A percentile compares a stretch with the other conserved stretches of the same genome.
These are phyloP conservation scores for Penicillium simplicissimum DNA, from an alignment of 495 filamentous ascomycete genomes.

Conservation along the genomic window DNA sequence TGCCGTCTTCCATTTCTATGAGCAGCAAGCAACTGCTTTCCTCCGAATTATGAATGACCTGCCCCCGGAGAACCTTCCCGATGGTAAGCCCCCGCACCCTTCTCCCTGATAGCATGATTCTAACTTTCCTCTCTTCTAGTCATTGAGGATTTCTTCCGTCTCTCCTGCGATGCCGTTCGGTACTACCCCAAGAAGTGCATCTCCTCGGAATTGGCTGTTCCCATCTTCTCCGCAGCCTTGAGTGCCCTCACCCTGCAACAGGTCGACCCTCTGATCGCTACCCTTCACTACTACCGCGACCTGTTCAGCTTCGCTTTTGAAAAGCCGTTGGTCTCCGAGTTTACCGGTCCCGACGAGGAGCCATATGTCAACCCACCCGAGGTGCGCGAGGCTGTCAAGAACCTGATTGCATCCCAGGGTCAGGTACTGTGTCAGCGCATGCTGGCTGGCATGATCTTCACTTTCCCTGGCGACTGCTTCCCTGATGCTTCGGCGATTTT, in stretches of 20 bases:
- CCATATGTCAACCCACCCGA: conserved; percentile 57
- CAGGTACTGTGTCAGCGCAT: conserved; percentile 80
- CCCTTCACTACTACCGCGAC: conserved; percentile 91
- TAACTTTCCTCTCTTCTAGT: conserved; percentile 47
- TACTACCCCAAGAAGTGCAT: conserved; percentile 87
- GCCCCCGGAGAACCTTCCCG: conserved; percentile 82
- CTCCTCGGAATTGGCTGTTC: conserved; percentile 69
- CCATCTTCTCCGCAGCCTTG: conserved; percentile 83
- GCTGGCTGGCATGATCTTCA: conserved; percentile 97
- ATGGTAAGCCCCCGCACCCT: conserved; percentile 53
- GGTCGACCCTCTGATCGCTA: conserved; percentile 83
- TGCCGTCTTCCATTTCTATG: conserved; percentile 90
- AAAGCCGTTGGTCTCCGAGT: conserved; percentile 71
- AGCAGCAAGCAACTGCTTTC: conserved; percentile 85
- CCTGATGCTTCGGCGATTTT: conserved; percentile 91
- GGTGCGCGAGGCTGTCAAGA: conserved; percentile 69
- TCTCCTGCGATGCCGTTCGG: conserved; percentile 84
- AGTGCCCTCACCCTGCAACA: conserved; percentile 85
- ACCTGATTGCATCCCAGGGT: conserved; percentile 69
- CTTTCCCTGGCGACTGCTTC: conserved; percentile 92
- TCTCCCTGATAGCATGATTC: not conserved
- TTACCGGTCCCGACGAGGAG: conserved; percentile 47
- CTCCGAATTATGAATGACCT: conserved; percentile 85
- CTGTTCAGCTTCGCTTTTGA: conserved; percentile 84
- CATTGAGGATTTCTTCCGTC: conserved; percentile 97